Base-by-base conservation (phyloP, 176 grass and related monocot genomes). In the Ensete glaucum region DNA sequence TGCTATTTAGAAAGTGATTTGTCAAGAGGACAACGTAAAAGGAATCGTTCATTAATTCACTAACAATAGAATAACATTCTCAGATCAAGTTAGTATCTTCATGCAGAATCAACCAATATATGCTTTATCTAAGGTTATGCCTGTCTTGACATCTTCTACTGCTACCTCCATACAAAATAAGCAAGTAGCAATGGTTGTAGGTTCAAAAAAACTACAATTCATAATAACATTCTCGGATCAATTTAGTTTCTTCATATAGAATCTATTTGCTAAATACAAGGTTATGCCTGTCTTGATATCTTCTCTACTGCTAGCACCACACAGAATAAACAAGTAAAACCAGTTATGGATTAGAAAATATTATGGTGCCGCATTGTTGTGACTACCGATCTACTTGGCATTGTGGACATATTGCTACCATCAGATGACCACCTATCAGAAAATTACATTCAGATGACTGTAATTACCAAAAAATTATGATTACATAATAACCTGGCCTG, bases 121-220 rank as follows among this genome's bases (percentile, higher is more conserved):
- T 60, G 17, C 34, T 60, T n/a, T 5, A 60, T n/a, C 0, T 8
- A 8, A 43, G 34, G 34, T 43, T 6, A 43, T 43, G 34, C 34
- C 34, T 6, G 34, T 43, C 3, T 43, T 43, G 34, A 43, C 34
- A 6, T 43, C 34, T 43, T 43, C 34, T 43, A 43, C 3, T 6
- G 4, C 17, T 21, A 20, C 2, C 5, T 58, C 15, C 57, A 60
- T 19, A 15, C 14, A 60, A 3, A 21, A 21, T 9, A 60, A n/a
- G 8, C 57, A 20, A 71, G 11, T 19, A 20, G 51, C 23, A 74
- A 21, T 26, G 62, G 52, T 27, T 73, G 16, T 34, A 56, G 49
- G 8, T 73, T 23, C 26, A 62, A 58, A 72, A 53, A 81, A 9
- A 63, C 14, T 62, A 62, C 55, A 34, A 82, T 43, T 76, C 14